Evolutionary conservation across 768 basidiomycete species (phyloP), one percentile per base, ranked within the genome.

Genomic region (Lactarius sanguifluus): DNA sequence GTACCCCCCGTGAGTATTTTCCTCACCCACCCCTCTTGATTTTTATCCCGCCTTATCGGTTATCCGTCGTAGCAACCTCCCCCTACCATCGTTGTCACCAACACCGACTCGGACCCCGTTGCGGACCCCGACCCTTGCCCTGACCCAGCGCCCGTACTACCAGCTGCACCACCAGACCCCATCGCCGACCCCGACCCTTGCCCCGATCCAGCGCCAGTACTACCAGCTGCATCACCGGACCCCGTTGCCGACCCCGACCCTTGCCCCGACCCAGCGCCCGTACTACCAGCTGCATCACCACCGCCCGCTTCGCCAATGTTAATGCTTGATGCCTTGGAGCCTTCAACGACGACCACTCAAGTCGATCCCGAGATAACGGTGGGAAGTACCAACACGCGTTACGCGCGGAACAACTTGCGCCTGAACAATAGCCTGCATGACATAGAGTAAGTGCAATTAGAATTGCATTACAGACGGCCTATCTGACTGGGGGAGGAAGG

Each of bases 401-500:
- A 55, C n/a, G 52, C 50, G 12, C 66, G 41, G 50, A 59, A 38
- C 45, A 40, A 34, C 15, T 32, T 67, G 25, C 50, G 52, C 20
- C 62, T 67, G 20, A 28, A 52, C 20, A 59, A 63, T 5, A 55
- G n/a, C 0, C 18, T 67, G 18, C 57, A 50, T 15, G 64, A 68
- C 43, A 66, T 66, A 15, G 64, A 61, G 67, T 68, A 34, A 28
- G 64, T 20, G n/a, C 30, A 16, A 34, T 5, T 25, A 13, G 9
- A 36, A 18, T 32, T 20, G 2, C 38, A 15, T 25, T 9, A 13
- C 28, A 25, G 13, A n/a, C 41, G 25, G n/a, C 47, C 45, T 47
- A 16, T 58, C 64, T 52, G 38, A 58, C 30, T 57, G 45, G 58
- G 0, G 23, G 40, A n/a, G 56, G 18, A 52, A 70, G 70, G 18